phyloP scores from a whole-genome alignment of 1,284 basidiomycete species.

The Sporisorium iseilematis-ciliati region DNA sequence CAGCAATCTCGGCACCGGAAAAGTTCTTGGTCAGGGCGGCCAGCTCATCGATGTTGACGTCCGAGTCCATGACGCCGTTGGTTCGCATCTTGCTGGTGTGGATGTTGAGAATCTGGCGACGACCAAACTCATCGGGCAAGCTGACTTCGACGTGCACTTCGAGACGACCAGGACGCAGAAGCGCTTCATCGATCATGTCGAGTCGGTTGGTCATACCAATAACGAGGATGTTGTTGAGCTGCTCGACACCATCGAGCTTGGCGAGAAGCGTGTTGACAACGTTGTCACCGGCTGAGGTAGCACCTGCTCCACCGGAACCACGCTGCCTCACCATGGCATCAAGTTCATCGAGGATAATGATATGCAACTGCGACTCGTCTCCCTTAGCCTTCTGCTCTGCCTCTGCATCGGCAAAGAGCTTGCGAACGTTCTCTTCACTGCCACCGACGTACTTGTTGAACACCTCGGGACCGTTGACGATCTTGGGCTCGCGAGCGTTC shows the following conservation, averaged over 20 bases:
- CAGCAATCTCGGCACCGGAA: slow-evolving; percentile 94
- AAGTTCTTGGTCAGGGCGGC: slow-evolving; percentile 94
- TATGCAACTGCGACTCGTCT: slow-evolving; percentile 97
- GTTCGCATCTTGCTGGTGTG: slow-evolving; percentile 94
- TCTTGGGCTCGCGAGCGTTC: slow-evolving; percentile 96
- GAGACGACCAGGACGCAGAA: slow-evolving; percentile 95
- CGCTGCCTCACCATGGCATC: slow-evolving; percentile 99
- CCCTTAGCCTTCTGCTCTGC: slow-evolving; percentile 99
- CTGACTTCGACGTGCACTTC: slow-evolving; percentile 99
- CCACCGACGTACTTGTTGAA: slow-evolving; percentile 97
- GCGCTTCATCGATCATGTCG: slow-evolving; percentile 99
- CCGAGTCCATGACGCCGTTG: slow-evolving; percentile 88
- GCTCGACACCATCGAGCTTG: slow-evolving; percentile 99
- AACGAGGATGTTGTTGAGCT: slow-evolving; percentile 98
- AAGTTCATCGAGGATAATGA: slow-evolving; percentile 99
- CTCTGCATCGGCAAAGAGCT: slow-evolving; percentile 97
- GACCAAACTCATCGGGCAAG: slow-evolving; percentile 91
- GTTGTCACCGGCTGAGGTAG: slow-evolving; percentile 98
- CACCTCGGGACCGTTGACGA: slow-evolving; percentile 98
- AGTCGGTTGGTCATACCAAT: slow-evolving; percentile 99
- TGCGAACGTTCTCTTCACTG: slow-evolving; percentile 98
- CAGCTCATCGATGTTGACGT: slow-evolving; percentile 88
- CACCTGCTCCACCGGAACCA: slow-evolving; percentile 73
- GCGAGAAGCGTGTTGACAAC: slow-evolving; percentile 98
- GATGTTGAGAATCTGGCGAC: slow-evolving; percentile 92